phyloP scores from a whole-genome alignment of 495 filamentous ascomycete genomes.

The Ascodesmis nigricans region DNA sequence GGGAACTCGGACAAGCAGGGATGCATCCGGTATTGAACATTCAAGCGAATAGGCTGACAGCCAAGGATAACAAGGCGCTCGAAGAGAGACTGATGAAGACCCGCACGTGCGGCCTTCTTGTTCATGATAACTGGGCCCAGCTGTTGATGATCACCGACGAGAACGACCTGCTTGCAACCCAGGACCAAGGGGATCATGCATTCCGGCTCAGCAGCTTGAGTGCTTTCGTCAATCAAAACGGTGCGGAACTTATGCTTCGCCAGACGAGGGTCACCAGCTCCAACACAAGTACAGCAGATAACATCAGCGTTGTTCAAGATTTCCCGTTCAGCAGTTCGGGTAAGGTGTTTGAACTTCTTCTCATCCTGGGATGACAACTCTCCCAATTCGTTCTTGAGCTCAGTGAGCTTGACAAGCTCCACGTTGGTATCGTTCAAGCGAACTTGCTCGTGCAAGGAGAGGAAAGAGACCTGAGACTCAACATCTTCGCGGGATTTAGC shows the following conservation, averaged over 20 bases:
- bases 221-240: slow-evolving; percentile 93
- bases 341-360: slow-evolving; percentile 92
- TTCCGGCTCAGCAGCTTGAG: slow-evolving; percentile 95
- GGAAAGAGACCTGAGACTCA: slow-evolving; percentile 82
- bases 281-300: slow-evolving; percentile 97
- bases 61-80: slow-evolving; percentile 86
- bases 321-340: slow-evolving; percentile 80
- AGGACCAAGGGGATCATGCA: slow-evolving; percentile 98
- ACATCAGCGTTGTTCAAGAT: slow-evolving; percentile 93
- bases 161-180: slow-evolving; percentile 93
- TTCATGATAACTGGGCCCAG: slow-evolving; percentile 99
- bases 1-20: slow-evolving; percentile 95
- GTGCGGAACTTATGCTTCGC: slow-evolving; percentile 95
- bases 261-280: slow-evolving; percentile 85
- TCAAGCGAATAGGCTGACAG: slow-evolving; percentile 79
- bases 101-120: slow-evolving; percentile 97
- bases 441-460: slow-evolving; percentile 91
- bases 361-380: slow-evolving; percentile 92
- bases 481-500: slow-evolving; percentile 98
- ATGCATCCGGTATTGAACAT: slow-evolving; percentile 98
- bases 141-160: slow-evolving; percentile 97
- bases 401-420: slow-evolving; percentile 72
- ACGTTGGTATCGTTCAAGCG: slow-evolving; percentile 91
- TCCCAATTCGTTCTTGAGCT: slow-evolving; percentile 76
- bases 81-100: slow-evolving; percentile 91